phyloP scores from a whole-genome alignment of 202 grass and related monocot genomes.

The Bolboschoenoplectus hybrid region DNA sequence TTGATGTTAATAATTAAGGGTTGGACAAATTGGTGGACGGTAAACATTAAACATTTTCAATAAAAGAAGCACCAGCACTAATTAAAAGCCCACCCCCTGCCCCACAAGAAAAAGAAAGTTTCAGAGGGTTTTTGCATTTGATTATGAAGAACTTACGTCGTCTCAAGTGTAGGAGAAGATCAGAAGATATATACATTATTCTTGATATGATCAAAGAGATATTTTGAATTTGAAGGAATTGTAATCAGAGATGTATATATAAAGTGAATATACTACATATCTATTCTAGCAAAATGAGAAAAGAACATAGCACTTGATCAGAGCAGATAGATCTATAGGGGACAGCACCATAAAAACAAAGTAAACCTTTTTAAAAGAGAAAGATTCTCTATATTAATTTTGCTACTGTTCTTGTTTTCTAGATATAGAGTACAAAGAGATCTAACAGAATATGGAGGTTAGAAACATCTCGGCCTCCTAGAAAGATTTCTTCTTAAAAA shows the following conservation, averaged over 20 bases:
- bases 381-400: conserved; percentile 29
- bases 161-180: background rate
- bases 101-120: conserved; percentile 1
- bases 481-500: background rate
- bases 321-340: conserved; percentile 19
- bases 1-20: too few species aligned
- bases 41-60: background rate
- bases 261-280: background rate
- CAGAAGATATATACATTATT: conserved; percentile 4
- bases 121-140: conserved; percentile 6
- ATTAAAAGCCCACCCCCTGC: background rate
- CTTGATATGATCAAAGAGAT: background rate
- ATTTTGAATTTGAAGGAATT: conserved; percentile 18
- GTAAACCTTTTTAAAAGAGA: conserved; percentile 32
- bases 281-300: conserved; percentile 15
- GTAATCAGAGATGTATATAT: background rate
- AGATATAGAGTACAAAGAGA: background rate
- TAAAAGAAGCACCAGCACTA: conserved; percentile 1
- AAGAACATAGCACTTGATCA: conserved; percentile 13
- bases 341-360: conserved; percentile 37
- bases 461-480: conserved; percentile 16
- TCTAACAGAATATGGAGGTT: conserved; percentile 13
- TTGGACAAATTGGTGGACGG: too few species aligned
- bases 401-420: background rate
- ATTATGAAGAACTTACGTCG: background rate